Percentiles rank a stretch among this genome's conserved stretches.
These are phyloP conservation scores for Veloporphyrellus conicus DNA, from an alignment of 1,284 basidiomycete species.

Conservation along the genomic window DNA sequence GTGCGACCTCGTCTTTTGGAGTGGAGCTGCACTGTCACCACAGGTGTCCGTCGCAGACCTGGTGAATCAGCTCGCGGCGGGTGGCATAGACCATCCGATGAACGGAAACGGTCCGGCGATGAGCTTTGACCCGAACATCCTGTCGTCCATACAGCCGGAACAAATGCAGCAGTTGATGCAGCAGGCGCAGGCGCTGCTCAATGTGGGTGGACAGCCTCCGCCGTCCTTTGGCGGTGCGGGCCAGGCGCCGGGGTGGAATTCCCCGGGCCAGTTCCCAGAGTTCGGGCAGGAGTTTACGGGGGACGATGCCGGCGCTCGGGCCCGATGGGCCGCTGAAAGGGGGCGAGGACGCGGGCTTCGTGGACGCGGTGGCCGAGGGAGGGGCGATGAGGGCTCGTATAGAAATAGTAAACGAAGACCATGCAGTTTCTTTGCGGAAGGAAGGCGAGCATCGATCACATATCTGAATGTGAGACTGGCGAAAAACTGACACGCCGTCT, in stretches of 20 bases:
- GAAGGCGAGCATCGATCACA: slow-evolving; percentile 72
- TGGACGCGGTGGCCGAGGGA: slow-evolving; percentile 44
- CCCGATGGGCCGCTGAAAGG: slow-evolving; percentile 41
- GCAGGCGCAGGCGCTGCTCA: slow-evolving; percentile 42
- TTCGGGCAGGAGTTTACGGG: slow-evolving; percentile 30
- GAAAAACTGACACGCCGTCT: slow-evolving; percentile 44
- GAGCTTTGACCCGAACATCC: slow-evolving; percentile 35
- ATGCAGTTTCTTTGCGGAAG: slow-evolving; percentile 82
- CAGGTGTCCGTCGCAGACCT: slow-evolving; percentile 60
- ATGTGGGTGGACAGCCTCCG: slow-evolving; percentile 20
- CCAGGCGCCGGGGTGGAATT: slow-evolving; percentile 29
- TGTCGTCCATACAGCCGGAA: slow-evolving; percentile 46
- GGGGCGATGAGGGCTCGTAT: slow-evolving; percentile 48
- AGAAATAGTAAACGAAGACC: slow-evolving; percentile 77
- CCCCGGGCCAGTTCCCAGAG: slow-evolving; percentile 33
- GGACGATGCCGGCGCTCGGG: slow-evolving; percentile 39
- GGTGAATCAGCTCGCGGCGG: slow-evolving; percentile 58
- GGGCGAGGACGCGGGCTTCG: slow-evolving; percentile 35
- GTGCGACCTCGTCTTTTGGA: slow-evolving; percentile 62
- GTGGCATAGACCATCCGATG: slow-evolving; percentile 32
- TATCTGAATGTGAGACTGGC: slow-evolving; percentile 35
- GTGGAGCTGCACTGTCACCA: slow-evolving; percentile 34
- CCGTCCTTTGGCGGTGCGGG: slow-evolving; percentile 24
- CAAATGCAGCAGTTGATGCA: slow-evolving; percentile 62
- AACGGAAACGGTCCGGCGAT: slow-evolving; percentile 17